phyloP scores from a whole-genome alignment of 345 rosid genomes.

The Raphanus raphanistrum region DNA sequence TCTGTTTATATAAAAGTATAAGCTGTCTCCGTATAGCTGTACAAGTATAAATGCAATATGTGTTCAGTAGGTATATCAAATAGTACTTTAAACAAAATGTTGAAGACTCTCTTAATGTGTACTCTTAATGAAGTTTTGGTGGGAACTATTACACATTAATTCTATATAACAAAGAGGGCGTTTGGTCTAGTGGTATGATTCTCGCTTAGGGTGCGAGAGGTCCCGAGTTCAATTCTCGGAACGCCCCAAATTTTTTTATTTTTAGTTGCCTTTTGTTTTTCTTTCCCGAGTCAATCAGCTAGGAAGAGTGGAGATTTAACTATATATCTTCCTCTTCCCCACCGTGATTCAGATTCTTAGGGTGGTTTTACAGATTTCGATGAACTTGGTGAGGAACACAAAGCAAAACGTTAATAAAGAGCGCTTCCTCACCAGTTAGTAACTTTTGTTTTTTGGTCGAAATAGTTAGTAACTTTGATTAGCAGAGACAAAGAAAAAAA shows the following conservation, averaged over 20 bases:
- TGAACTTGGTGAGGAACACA: background rate
- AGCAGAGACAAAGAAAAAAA: background rate
- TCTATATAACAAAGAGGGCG: background rate
- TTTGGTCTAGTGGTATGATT: constrained; percentile 34
- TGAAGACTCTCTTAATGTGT: no score
- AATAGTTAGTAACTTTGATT: background rate
- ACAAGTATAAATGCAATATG: background rate
- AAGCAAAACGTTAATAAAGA: background rate
- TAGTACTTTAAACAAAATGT: background rate
- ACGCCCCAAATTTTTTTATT: constrained; percentile 31
- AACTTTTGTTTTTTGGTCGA: background rate
- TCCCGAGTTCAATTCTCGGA: constrained; percentile 84
- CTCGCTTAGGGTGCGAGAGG: constrained; percentile 90
- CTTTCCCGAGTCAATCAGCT: no score
- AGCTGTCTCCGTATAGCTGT: background rate
- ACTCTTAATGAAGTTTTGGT: no score
- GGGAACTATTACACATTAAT: no score
- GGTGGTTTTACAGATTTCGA: background rate
- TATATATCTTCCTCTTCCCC: background rate
- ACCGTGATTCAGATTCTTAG: background rate
- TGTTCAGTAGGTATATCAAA: background rate
- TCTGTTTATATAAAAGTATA: background rate
- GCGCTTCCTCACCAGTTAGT: background rate
- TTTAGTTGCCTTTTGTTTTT: no score
- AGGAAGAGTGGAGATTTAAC: background rate